Percentiles rank a stretch among this genome's conserved stretches.
These are phyloP conservation scores for Scedosporium aurantiacum DNA, from an alignment of 2,329 filamentous ascomycete genomes.

Conservation along the genomic window DNA sequence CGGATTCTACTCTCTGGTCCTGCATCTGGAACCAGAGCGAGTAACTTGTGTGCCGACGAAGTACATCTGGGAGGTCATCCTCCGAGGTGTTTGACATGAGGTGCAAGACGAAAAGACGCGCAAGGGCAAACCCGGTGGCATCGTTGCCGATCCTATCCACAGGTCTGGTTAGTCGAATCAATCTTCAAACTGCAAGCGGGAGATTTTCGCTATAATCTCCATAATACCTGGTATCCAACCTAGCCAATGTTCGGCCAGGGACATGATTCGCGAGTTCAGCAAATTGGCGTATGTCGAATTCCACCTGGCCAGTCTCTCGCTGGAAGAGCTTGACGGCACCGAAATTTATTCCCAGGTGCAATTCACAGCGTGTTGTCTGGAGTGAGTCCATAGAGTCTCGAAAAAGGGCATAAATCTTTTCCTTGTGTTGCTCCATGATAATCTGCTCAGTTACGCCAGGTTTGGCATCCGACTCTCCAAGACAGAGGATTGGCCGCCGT, in stretches of 20 bases:
- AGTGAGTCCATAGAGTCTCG: neutral
- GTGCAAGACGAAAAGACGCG: neutral
- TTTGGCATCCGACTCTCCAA: too few relatives aligned
- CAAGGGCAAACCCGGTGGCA: neutral
- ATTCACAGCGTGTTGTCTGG: neutral
- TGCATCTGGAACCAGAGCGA: neutral
- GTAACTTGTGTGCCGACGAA: neutral
- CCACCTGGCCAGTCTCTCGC: neutral
- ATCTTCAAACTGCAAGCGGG: neutral
- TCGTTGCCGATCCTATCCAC: neutral
- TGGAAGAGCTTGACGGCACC: neutral
- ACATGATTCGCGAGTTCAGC: neutral
- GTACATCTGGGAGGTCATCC: neutral
- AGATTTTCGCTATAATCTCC: neutral
- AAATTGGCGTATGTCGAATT: neutral
- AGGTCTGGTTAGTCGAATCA: neutral
- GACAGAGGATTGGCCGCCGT: too few relatives aligned
- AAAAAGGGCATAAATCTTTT: neutral
- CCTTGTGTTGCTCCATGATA: neutral
- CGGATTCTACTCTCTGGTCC: neutral
- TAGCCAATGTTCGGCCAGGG: neutral
- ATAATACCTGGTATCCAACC: neutral
- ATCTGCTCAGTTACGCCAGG: neutral
- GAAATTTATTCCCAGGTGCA: constrained; percentile 1
- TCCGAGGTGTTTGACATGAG: neutral